Evolutionary conservation across 1,284 basidiomycete species (phyloP).

Genomic region (Cystobasidium sp.): DNA sequence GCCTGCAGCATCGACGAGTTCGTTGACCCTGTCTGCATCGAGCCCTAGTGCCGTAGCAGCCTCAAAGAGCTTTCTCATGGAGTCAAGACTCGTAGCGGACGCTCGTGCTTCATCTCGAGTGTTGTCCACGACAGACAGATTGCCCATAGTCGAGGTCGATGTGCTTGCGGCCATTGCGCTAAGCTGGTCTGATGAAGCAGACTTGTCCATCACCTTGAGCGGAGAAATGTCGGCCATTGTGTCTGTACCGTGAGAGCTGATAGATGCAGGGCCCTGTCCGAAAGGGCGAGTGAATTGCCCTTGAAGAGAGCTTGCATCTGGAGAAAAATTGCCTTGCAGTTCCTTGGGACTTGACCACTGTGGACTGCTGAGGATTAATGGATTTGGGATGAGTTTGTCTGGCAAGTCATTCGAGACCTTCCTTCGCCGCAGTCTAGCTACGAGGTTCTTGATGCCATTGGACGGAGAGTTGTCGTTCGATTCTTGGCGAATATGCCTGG

Average conservation of each 20-base stretch:
- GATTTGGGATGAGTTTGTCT: conserved; percentile 16
- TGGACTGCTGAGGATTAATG: conserved; percentile 15
- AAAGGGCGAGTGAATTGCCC: neutral
- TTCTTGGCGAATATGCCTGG: neutral
- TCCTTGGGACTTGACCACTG: conserved; percentile 26
- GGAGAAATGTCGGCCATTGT: conserved; percentile 16
- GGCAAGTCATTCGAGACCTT: conserved; percentile 27
- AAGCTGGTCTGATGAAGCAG: conserved; percentile 8
- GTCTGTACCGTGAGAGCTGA: conserved; percentile 20
- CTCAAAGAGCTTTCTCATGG: conserved; percentile 39
- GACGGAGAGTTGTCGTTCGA: conserved; percentile 3
- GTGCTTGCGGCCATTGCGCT: conserved; percentile 4
- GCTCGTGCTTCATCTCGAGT: neutral
- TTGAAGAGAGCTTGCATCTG: neutral
- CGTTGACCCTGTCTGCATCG: conserved; percentile 37
- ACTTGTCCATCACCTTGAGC: conserved; percentile 5
- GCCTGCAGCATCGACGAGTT: conserved; percentile 40
- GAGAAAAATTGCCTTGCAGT: neutral
- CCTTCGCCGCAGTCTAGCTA: conserved; percentile 31
- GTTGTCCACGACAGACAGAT: neutral
- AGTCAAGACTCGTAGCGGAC: conserved; percentile 34
- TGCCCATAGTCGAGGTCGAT: neutral
- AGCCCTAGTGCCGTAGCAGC: conserved; percentile 39
- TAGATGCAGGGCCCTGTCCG: conserved; percentile 3
- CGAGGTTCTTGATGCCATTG: conserved; percentile 22